Percentiles rank a stretch among this genome's conserved stretches.
phyloP scores from a whole-genome alignment of 2,329 filamentous ascomycete species.

The Trichoderma sp. region DNA sequence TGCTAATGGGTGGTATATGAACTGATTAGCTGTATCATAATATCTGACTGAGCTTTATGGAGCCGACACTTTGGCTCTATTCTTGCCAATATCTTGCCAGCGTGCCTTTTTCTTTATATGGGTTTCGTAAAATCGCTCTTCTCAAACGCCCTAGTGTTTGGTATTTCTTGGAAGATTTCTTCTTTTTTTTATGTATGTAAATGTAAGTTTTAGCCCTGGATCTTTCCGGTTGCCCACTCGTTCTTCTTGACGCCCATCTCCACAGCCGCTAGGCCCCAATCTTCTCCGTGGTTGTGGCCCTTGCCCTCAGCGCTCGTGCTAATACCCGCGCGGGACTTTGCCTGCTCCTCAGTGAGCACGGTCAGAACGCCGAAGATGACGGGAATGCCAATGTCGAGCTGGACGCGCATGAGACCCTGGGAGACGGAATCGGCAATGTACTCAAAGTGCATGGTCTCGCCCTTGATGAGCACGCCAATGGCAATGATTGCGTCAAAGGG shows the following conservation, averaged over 20 bases:
- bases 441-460: constrained; percentile 99
- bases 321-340: constrained; percentile 77
- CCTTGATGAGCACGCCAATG: constrained; percentile 95
- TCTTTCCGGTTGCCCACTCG: constrained; percentile 73
- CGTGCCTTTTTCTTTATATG: neutral
- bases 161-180: neutral
- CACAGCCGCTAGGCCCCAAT: constrained; percentile 93
- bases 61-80: neutral
- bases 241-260: constrained; percentile 87
- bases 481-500: constrained; percentile 94
- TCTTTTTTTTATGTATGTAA: neutral
- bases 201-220: constrained; percentile 39
- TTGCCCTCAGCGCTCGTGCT: constrained; percentile 68
- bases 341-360: constrained; percentile 84
- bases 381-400: constrained; percentile 83
- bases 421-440: constrained; percentile 92
- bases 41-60: neutral
- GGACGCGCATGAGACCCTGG: constrained; percentile 90
- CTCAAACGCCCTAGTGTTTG: neutral
- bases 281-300: constrained; percentile 90
- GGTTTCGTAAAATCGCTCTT: neutral
- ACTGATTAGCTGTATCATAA: neutral
- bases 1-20: neutral
- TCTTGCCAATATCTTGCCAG: neutral
- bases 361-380: constrained; percentile 92